Conservation (phyloP, 352 stramenopile species). For the Phytopythium delawarense region DNA sequence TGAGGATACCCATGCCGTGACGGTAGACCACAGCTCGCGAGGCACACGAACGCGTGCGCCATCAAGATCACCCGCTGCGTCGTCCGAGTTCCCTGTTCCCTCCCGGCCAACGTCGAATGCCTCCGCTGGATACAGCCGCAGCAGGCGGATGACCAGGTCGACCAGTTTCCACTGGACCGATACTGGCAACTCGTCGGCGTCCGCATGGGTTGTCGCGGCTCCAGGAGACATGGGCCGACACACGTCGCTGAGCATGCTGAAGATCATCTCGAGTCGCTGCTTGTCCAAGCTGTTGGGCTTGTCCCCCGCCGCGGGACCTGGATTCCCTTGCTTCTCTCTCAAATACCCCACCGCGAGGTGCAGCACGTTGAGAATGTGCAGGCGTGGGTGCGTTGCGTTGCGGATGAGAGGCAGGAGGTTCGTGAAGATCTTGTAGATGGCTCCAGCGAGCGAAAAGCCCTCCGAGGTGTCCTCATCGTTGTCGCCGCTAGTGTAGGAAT, state of each 20-base stretch:
- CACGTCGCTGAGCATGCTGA: constrained; percentile 30
- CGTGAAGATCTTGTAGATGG: constrained; percentile 36
- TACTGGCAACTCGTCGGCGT: constrained; percentile 5
- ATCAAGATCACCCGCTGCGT: too few relatives aligned
- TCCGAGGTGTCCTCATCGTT: background rate
- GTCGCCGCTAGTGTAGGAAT: background rate
- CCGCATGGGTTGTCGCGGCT: constrained; percentile 3
- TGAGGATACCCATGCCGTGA: constrained; percentile 29
- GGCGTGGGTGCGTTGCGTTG: constrained; percentile 34
- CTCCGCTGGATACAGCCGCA: constrained; percentile 27
- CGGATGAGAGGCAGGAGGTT: constrained; percentile 47
- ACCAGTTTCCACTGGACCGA: constrained; percentile 32
- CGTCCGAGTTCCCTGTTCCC: background rate
- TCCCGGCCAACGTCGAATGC: background rate
- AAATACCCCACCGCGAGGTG: constrained; percentile 27
- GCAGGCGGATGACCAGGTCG: constrained; percentile 34
- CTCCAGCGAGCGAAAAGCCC: constrained; percentile 39
- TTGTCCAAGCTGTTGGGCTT: constrained; percentile 28
- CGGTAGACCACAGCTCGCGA: constrained; percentile 29
- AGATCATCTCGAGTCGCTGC: constrained; percentile 32
- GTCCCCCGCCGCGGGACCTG: background rate
- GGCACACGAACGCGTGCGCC: constrained; percentile 22
- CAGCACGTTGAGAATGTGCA: constrained; percentile 62
- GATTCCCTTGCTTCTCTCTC: constrained; percentile 15
- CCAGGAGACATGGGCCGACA: constrained; percentile 16